These are phyloP conservation scores for Mortierella sp. DNA, from an alignment of 371 early-diverging fungal species.

Conservation along the genomic window DNA sequence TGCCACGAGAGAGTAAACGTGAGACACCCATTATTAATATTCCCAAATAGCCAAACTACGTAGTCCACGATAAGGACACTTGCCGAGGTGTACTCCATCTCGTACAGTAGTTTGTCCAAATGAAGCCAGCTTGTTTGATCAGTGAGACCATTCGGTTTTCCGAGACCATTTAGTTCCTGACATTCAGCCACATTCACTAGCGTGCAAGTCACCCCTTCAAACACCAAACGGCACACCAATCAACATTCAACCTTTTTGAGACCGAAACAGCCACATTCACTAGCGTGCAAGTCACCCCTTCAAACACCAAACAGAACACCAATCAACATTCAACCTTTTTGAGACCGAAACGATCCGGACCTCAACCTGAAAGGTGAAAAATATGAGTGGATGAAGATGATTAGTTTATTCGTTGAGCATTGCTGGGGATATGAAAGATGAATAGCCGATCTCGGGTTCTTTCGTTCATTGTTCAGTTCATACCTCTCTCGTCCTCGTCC, in stretches of 20 bases:
- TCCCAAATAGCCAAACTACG: not conserved
- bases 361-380: not conserved
- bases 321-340: not conserved
- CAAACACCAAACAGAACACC: no score
- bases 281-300: no score
- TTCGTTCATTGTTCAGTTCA: not conserved
- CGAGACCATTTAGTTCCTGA: not conserved
- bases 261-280: slow-evolving; percentile 9
- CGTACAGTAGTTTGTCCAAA: no score
- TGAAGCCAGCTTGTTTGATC: not conserved
- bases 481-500: not conserved
- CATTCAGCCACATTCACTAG: not conserved
- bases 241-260: not conserved
- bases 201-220: no score
- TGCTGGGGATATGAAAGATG: not conserved
- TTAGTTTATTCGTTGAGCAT: not conserved
- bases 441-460: not conserved
- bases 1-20: not conserved
- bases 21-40: not conserved
- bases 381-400: not conserved
- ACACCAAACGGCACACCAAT: no score
- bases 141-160: not conserved
- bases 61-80: no score
- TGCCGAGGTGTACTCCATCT: no score
- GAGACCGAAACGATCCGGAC: slow-evolving; percentile 8